Base-by-base conservation (phyloP, 495 filamentous ascomycete species). In the Podospora australis region DNA sequence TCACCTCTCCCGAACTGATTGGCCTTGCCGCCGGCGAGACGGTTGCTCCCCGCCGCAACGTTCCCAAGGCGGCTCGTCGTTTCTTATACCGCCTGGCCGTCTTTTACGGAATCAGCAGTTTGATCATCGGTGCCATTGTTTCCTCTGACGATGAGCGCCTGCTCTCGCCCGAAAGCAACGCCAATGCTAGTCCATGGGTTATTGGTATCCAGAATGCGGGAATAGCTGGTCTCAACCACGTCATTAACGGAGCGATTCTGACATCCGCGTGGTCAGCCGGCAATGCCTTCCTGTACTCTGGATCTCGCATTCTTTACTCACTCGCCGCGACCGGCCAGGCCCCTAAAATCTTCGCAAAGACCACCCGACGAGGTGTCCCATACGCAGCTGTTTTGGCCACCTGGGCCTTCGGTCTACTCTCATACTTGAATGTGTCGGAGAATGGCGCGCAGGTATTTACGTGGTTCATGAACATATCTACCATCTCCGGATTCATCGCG, bases 211-310 rank as follows among this genome's bases (percentile, higher is more conserved):
- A 69, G 55, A 55, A 50, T 11, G 70, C 68, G 4, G 71, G 70
- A 22, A 75, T 75, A 52, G 42, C 49, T 4, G 70, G 64, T 1
- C 60, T 75, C 0, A 66, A 72, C 52, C 70, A 75, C 47, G 60
- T 69, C 38, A 72, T 75, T 63, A 75, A 73, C 47, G 70, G 59
- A 16, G 70, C 70, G 6, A 65, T 75, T 23, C 52, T 75, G 36
- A 82, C 71, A 0, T 73, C 70, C 14, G 70, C 71, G 6, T 75
- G 70, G 70, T 73, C 70, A 6, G 71, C 71, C 23, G 86, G 79
- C 40, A 94, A 94, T 58, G 82, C 84, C 2, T 88, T 86, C 72
- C 72, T 90, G 45, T 91, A 88, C 68, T 87, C 83, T 25, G 86
- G 83, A n/a, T 84, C 81, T 0, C 79, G 88, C n/a, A 83, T 83